Percentiles rank a stretch among this genome's conserved stretches.
These are phyloP conservation scores for Fusarium anguioides DNA, from an alignment of 2,329 filamentous ascomycete species.

Conservation along the genomic window DNA sequence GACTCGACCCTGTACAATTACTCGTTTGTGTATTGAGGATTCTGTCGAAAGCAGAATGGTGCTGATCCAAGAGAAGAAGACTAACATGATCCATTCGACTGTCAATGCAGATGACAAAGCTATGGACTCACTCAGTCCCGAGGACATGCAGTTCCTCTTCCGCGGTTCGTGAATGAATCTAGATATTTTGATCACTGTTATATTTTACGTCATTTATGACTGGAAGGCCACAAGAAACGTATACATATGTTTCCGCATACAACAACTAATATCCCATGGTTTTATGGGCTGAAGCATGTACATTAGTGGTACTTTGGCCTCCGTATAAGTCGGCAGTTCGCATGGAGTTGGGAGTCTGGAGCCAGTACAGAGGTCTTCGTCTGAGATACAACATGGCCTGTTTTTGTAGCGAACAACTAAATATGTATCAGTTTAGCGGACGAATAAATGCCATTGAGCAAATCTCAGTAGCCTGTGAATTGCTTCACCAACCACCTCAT, in stretches of 20 bases:
- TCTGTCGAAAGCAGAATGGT: constrained; percentile 97
- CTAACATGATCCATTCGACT: constrained; percentile 96
- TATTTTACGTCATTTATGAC: neutral
- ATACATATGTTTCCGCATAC: neutral
- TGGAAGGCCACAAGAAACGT: neutral
- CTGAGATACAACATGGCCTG: neutral
- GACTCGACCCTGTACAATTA: constrained; percentile 92
- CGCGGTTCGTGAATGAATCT: constrained; percentile 65
- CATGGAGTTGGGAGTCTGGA: constrained; percentile 22
- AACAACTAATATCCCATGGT: neutral
- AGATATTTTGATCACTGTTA: neutral
- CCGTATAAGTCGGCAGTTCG: neutral
- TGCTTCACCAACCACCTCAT: neutral
- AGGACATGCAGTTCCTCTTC: constrained; percentile 98
- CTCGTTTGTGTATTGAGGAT: constrained; percentile 94
- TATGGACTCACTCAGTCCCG: constrained; percentile 88
- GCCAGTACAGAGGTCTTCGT: neutral
- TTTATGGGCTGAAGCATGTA: neutral
- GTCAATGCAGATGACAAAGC: constrained; percentile 92
- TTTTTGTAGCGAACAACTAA: neutral
- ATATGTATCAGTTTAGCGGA: constrained; percentile 4
- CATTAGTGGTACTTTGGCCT: constrained; percentile 14
- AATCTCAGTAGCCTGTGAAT: neutral
- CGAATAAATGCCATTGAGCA: neutral
- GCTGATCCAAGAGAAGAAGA: constrained; percentile 97